Percentiles rank a stretch among this genome's conserved stretches.
These are phyloP conservation scores for Suillus occidentalis DNA, from an alignment of 768 basidiomycete genomes.

Conservation along the genomic window DNA sequence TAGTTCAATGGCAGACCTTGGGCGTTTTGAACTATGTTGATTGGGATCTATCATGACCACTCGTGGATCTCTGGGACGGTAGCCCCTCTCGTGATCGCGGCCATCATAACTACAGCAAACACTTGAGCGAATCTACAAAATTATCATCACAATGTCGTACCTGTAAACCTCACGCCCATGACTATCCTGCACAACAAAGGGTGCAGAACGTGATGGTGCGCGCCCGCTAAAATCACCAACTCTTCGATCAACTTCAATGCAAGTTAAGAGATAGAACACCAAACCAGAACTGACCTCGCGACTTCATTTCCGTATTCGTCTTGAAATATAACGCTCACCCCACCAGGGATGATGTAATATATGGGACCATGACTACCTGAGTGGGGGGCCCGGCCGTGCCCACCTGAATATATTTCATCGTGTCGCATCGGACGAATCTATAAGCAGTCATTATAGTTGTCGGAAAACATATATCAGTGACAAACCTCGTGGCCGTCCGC, in stretches of 20 bases:
- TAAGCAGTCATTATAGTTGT: neutral
- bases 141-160: constrained; percentile 29
- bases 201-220: constrained; percentile 33
- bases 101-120: constrained; percentile 25
- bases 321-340: constrained; percentile 65
- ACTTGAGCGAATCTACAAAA: neutral
- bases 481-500: constrained; percentile 20
- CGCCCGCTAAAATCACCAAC: constrained; percentile 50
- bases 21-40: constrained; percentile 14
- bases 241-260: constrained; percentile 28
- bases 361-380: constrained; percentile 32
- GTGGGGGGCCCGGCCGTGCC: constrained; percentile 18
- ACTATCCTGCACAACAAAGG: constrained; percentile 60
- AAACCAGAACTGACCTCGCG: constrained; percentile 43
- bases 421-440: constrained; percentile 27
- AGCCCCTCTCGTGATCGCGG: constrained; percentile 21
- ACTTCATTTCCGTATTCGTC: constrained; percentile 66
- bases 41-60: constrained; percentile 25
- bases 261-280: neutral
- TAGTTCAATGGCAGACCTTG: constrained; percentile 19
- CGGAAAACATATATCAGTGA: constrained; percentile 10
- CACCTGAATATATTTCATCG: constrained; percentile 24
- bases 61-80: constrained; percentile 27
- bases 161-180: constrained; percentile 58
- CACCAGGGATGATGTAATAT: constrained; percentile 66